Base-by-base conservation (phyloP, 129 eudicot species). In the Tanacetum coccineum region DNA sequence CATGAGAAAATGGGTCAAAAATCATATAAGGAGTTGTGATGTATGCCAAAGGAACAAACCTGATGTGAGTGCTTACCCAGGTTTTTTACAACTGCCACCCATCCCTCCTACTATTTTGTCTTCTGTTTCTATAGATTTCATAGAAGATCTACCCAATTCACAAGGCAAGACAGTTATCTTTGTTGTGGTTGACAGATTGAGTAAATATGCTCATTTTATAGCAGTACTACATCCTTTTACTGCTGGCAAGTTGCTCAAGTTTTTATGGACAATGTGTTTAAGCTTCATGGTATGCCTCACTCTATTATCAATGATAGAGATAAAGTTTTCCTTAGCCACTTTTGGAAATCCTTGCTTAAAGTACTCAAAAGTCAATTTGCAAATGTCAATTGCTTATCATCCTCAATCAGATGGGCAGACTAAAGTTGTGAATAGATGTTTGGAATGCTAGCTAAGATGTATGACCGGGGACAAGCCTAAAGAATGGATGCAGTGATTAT, bases 91-190 rank as follows among this genome's bases (percentile, higher is more conserved):
- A 10, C 66, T 75, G 3, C 4, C 69, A 2, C 55, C 20, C 7
- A 13, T 75, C 4, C 80, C 80, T n/a, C n/a, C n/a, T n/a, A n/a
- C n/a, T n/a, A n/a, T n/a, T n/a, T n/a, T n/a, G n/a, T n/a, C n/a
- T n/a, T 28, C 61, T 11, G 51, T 76, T 2, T 50, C 70, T 3
- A 68, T 68, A 70, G 80, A 68, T 26, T 59, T 76, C 46, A n/a
- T n/a, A 36, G 22, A 19, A 13, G 75, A 65, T 0, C 39, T 76
- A 1, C 75, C 59, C 20, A 68, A 52, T 2, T 44, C 49, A n/a
- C 9, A 21, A 5, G 64, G 64, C 0, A 48, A 60, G 9, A 36
- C 51, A 0, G 1, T 13, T 0, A 44, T 76, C 1, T 51, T 49
- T 1, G 71, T 68, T 2, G 59, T n/a, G n/a, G n/a, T n/a, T n/a